Percentiles rank a stretch among this genome's conserved stretches.
Evolutionary conservation across 1,284 basidiomycete genomes (phyloP).

Genomic region (Ustilago tritici): DNA sequence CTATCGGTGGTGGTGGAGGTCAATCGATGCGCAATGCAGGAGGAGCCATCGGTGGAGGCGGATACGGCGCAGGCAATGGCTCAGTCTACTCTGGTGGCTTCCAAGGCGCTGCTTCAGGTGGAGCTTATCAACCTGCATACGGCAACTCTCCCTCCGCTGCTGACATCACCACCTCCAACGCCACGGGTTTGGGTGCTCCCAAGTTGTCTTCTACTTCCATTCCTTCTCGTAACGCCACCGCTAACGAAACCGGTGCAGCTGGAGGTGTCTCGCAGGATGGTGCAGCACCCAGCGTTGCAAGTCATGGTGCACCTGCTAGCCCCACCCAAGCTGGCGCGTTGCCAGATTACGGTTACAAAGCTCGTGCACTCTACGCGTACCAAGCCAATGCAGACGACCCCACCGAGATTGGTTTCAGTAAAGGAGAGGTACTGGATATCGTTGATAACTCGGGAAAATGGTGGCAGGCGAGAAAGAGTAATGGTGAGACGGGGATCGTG

Average conservation of each 20-base stretch:
- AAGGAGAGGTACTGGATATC: slow-evolving; percentile 93
- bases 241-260: not conserved
- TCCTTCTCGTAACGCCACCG: slow-evolving; percentile 29
- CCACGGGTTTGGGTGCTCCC: slow-evolving; percentile 38
- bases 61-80: slow-evolving; percentile 47
- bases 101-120: slow-evolving; percentile 23
- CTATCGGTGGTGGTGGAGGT: slow-evolving; percentile 9
- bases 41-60: slow-evolving; percentile 25
- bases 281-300: slow-evolving; percentile 35
- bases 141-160: slow-evolving; percentile 62
- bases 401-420: slow-evolving; percentile 92
- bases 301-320: slow-evolving; percentile 27
- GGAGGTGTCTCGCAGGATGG: slow-evolving; percentile 28
- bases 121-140: slow-evolving; percentile 62
- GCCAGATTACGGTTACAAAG: slow-evolving; percentile 74
- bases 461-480: slow-evolving; percentile 89
- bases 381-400: slow-evolving; percentile 92
- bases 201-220: slow-evolving; percentile 41
- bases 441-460: slow-evolving; percentile 81
- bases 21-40: slow-evolving; percentile 43
- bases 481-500: slow-evolving; percentile 81
- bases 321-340: slow-evolving; percentile 12
- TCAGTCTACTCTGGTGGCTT: slow-evolving; percentile 44
- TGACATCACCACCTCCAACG: slow-evolving; percentile 57
- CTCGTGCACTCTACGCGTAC: slow-evolving; percentile 89